These are phyloP conservation scores for Geotrichum candidum DNA, from an alignment of 1,139 yeast species.

Conservation along the genomic window DNA sequence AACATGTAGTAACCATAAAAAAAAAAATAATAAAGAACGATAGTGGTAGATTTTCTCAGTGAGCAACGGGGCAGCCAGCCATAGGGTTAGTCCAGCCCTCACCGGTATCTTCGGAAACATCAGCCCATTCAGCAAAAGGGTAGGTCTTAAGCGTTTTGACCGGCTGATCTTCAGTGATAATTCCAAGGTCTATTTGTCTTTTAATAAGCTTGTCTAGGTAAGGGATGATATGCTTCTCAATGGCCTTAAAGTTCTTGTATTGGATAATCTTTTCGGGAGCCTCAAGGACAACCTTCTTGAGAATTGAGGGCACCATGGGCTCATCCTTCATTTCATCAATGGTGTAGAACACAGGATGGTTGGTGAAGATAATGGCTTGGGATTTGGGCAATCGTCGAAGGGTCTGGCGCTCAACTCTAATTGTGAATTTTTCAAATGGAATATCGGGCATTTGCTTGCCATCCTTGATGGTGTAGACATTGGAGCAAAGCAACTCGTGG, in stretches of 20 bases:
- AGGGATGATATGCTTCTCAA: slow-evolving; percentile 53
- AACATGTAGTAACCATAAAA: background rate
- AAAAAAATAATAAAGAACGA: background rate
- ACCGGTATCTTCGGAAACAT: slow-evolving; percentile 19
- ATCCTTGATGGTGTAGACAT: slow-evolving; percentile 47
- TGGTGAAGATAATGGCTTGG: slow-evolving; percentile 55
- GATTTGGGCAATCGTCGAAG: slow-evolving; percentile 58
- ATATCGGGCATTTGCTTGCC: slow-evolving; percentile 30
- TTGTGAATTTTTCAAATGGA: slow-evolving; percentile 43
- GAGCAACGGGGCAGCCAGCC: slow-evolving; percentile 3
- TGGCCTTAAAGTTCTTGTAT: slow-evolving; percentile 53
- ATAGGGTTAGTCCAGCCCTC: slow-evolving; percentile 29
- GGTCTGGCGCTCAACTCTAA: slow-evolving; percentile 61
- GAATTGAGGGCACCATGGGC: slow-evolving; percentile 61
- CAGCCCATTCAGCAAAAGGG: slow-evolving; percentile 50
- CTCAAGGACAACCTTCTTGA: slow-evolving; percentile 56
- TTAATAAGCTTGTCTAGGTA: slow-evolving; percentile 53
- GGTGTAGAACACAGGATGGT: slow-evolving; percentile 65
- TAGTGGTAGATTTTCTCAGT: background rate
- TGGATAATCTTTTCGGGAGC: slow-evolving; percentile 61
- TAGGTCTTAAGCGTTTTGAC: slow-evolving; percentile 55
- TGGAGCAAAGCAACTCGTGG: slow-evolving; percentile 48
- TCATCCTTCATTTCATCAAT: slow-evolving; percentile 76
- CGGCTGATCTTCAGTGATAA: slow-evolving; percentile 53
- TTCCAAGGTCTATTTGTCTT: slow-evolving; percentile 52